Conservation (phyloP, 768 basidiomycete species). For the Suillus spraguei region DNA sequence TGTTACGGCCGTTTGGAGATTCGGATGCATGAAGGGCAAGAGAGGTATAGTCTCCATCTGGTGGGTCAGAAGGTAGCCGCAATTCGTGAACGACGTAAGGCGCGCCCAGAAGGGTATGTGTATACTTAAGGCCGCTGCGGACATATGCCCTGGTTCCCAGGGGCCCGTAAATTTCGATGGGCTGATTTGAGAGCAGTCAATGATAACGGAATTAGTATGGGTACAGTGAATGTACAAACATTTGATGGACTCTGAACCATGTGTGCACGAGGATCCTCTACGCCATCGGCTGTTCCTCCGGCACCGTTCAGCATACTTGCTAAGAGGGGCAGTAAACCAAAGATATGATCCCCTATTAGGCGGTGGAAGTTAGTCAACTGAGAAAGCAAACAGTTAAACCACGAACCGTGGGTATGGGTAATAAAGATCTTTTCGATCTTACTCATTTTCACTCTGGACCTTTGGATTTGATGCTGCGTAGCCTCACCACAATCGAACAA, state of each 20-base stretch:
- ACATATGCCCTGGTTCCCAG: conserved; percentile 81
- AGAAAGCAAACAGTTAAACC: background rate
- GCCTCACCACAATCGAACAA: conserved; percentile 87
- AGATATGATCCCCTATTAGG: conserved; percentile 74
- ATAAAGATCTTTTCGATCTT: conserved; percentile 83
- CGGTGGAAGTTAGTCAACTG: background rate
- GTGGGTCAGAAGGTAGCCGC: conserved; percentile 61
- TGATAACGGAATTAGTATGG: background rate
- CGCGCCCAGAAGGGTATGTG: conserved; percentile 64
- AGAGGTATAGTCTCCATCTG: conserved; percentile 47
- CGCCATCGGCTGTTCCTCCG: conserved; percentile 60
- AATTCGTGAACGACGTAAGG: conserved; percentile 87
- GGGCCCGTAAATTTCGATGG: conserved; percentile 85
- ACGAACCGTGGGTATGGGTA: conserved; percentile 83
- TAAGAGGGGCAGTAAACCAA: conserved; percentile 71
- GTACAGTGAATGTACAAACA: conserved; percentile 18
- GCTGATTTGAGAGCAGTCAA: conserved; percentile 39
- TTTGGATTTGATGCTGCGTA: conserved; percentile 78
- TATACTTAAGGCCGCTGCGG: conserved; percentile 65
- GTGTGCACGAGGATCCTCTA: conserved; percentile 58
- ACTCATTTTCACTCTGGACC: conserved; percentile 75
- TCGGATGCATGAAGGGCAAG: conserved; percentile 57
- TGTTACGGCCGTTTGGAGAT: conserved; percentile 60
- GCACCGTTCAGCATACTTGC: conserved; percentile 74
- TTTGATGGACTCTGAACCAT: conserved; percentile 21